These are phyloP conservation scores for Ormosia emarginata DNA, from an alignment of 306 rosid species.

Conservation along the genomic window DNA sequence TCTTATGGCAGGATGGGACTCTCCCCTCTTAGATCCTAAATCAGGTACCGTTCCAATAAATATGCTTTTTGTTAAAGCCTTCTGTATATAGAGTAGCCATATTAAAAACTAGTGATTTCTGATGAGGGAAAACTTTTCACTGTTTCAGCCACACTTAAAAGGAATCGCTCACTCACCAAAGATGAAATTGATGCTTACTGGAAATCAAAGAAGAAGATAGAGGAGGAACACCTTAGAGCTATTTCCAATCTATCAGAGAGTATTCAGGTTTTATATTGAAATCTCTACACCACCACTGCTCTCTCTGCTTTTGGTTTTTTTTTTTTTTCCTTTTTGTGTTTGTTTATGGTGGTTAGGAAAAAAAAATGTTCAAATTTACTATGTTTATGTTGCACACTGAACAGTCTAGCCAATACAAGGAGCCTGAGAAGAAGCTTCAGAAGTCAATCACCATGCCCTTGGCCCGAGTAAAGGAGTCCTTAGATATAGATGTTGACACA, in stretches of 20 bases:
- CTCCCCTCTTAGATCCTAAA: constrained; percentile 36
- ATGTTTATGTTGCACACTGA: background rate
- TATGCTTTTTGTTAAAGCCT: background rate
- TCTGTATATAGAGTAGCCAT: background rate
- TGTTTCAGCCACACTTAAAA: constrained; percentile 32
- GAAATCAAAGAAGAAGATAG: constrained; percentile 47
- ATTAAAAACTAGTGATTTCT: background rate
- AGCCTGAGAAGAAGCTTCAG: constrained; percentile 23
- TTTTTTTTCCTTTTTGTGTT: background rate
- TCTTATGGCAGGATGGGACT: constrained; percentile 79
- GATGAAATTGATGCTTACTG: constrained; percentile 60
- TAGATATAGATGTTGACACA: constrained; percentile 19
- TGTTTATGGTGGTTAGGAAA: background rate
- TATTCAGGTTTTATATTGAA: constrained; percentile 33
- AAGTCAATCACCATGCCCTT: constrained; percentile 40
- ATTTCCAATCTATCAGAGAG: constrained; percentile 26
- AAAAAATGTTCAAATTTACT: background rate
- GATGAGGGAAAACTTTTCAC: background rate
- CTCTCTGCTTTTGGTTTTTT: background rate
- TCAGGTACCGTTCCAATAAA: constrained; percentile 40
- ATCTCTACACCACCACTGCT: background rate
- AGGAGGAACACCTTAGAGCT: constrained; percentile 54
- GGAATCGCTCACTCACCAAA: constrained; percentile 59
- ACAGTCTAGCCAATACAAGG: background rate
- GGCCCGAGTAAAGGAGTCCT: background rate